Evolutionary conservation across 1,284 basidiomycete genomes (phyloP).

Genomic region (Melanopsichium pennsylvanicum): DNA sequence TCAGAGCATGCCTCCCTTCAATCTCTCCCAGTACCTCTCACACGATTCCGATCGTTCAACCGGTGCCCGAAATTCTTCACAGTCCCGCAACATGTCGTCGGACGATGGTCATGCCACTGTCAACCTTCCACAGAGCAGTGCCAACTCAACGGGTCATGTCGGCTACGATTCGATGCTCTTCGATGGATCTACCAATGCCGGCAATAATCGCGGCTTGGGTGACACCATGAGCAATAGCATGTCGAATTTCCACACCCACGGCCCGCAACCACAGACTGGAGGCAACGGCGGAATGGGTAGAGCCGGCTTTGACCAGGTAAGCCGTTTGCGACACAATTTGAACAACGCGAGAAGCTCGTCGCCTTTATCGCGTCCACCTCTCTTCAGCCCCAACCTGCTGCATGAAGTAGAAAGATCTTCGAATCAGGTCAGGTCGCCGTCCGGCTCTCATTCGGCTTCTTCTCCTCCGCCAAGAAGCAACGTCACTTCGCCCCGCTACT

Average conservation of each 20-base stretch:
- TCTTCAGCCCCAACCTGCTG: conserved; percentile 36
- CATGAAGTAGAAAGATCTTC: conserved; percentile 26
- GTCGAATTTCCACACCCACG: conserved; percentile 21
- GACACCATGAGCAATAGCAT: conserved; percentile 31
- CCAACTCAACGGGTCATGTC: background rate
- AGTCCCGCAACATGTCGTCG: conserved; percentile 12
- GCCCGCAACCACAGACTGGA: background rate
- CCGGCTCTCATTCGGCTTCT: conserved; percentile 31
- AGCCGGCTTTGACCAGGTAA: conserved; percentile 23
- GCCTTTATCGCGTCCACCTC: conserved; percentile 33
- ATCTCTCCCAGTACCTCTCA: conserved; percentile 17
- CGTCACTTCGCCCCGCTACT: conserved; percentile 37
- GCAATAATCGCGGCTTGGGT: conserved; percentile 1
- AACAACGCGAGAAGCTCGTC: conserved; percentile 38
- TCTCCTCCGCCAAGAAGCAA: conserved; percentile 38
- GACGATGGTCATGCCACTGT: conserved; percentile 37
- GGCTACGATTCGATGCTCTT: conserved; percentile 15
- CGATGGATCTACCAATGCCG: background rate
- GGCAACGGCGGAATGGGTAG: conserved; percentile 10
- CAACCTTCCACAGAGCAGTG: conserved; percentile 23
- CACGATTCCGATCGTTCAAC: conserved; percentile 17
- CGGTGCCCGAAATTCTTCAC: conserved; percentile 6
- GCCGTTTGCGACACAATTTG: conserved; percentile 35
- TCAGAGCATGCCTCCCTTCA: conserved; percentile 26
- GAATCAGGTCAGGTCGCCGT: conserved; percentile 21